Conservation (phyloP, 2,329 filamentous ascomycete genomes). For the Exophiala lecanii-corni region DNA sequence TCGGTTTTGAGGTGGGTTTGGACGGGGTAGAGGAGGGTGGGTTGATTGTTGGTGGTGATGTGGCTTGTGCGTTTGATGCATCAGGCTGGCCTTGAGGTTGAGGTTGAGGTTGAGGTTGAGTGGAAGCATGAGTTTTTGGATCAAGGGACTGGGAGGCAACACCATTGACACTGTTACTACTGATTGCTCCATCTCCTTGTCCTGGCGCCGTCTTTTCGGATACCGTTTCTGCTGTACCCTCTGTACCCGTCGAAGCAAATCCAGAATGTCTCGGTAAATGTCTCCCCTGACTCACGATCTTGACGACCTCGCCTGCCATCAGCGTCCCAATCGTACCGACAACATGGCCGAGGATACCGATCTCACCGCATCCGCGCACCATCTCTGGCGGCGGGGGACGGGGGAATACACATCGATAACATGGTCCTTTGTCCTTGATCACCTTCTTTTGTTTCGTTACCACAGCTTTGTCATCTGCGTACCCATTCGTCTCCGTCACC, state of each 20-base stretch:
- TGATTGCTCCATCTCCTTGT: too few relatives aligned
- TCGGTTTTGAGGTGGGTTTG: slow-evolving; percentile 22
- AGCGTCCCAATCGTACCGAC: slow-evolving; percentile 91
- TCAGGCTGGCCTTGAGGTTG: not conserved
- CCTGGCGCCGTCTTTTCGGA: too few relatives aligned
- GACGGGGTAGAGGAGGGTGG: not conserved
- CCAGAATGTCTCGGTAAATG: slow-evolving; percentile 18
- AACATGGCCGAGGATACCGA: slow-evolving; percentile 85
- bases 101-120: not conserved
- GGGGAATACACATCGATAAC: slow-evolving; percentile 91
- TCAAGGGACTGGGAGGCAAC: too few relatives aligned
- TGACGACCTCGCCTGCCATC: slow-evolving; percentile 84
- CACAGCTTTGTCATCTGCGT: slow-evolving; percentile 39
- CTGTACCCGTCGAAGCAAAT: too few relatives aligned
- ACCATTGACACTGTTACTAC: too few relatives aligned
- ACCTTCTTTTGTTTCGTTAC: not conserved
- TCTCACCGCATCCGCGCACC: slow-evolving; percentile 83
- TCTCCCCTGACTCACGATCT: slow-evolving; percentile 57
- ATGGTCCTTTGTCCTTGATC: slow-evolving; percentile 61
- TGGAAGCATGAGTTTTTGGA: too few relatives aligned
- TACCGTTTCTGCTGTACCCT: too few relatives aligned
- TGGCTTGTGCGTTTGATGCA: not conserved
- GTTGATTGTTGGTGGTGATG: not conserved
- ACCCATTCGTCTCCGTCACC: not conserved
- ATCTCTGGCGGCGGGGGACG: slow-evolving; percentile 77